A percentile compares a stretch with the other conserved stretches of the same genome.
Evolutionary conservation across 2,329 filamentous ascomycete species (phyloP).

Genomic region (Paraconiothyrium brasiliense): DNA sequence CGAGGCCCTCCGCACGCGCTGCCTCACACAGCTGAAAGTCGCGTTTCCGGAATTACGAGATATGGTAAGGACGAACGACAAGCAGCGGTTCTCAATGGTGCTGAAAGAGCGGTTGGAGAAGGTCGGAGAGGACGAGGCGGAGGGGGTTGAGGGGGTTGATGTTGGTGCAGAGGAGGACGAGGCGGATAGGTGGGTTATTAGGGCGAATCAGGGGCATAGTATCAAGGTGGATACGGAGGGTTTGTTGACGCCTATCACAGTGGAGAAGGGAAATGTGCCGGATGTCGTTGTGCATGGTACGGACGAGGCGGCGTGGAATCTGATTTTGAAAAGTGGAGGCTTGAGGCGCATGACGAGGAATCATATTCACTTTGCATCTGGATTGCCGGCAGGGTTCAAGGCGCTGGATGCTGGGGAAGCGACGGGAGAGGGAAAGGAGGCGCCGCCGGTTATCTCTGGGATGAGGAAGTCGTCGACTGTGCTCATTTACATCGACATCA

Average conservation of each 20-base stretch:
- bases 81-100: conserved; percentile 88
- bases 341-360: conserved; percentile 82
- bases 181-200: conserved; percentile 77
- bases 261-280: conserved; percentile 66
- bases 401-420: not conserved
- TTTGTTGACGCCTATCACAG: conserved; percentile 72
- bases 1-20: conserved; percentile 67
- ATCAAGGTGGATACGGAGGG: conserved; percentile 77
- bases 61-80: conserved; percentile 79
- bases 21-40: conserved; percentile 74
- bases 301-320: conserved; percentile 80
- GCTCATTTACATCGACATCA: conserved; percentile 79
- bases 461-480: conserved; percentile 73
- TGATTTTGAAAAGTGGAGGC: conserved; percentile 79
- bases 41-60: conserved; percentile 76
- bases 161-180: conserved; percentile 17
- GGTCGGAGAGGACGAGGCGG: conserved; percentile 13
- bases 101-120: conserved; percentile 51
- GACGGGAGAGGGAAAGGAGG: conserved; percentile 17
- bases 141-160: conserved; percentile 60
- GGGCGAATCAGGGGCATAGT: conserved; percentile 94
- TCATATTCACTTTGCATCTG: conserved; percentile 89
- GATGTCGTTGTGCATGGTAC: conserved; percentile 84
- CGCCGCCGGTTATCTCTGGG: conserved; percentile 73
- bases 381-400: conserved; percentile 65